phyloP scores from a whole-genome alignment of 2,329 filamentous ascomycete genomes.

The Sporothrix phasma region DNA sequence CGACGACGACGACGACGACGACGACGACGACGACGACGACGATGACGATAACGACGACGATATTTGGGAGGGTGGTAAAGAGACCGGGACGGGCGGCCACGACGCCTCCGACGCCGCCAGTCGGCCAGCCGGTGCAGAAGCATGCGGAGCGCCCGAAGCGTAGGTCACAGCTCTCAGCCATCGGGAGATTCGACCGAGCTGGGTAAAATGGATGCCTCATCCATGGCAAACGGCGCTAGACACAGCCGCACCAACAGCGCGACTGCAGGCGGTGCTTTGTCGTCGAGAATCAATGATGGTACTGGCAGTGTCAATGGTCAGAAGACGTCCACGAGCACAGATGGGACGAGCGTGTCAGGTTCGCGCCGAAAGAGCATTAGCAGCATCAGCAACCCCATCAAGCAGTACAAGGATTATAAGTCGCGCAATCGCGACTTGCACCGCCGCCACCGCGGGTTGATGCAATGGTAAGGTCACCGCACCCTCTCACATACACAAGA shows the following conservation, averaged over 20 bases:
- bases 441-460: conserved; percentile 76
- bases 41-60: neutral
- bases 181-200: neutral
- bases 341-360: conserved; percentile 19
- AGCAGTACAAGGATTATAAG: conserved; percentile 53
- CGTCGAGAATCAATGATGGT: neutral
- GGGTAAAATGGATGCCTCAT: neutral
- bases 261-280: neutral
- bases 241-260: neutral
- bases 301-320: neutral
- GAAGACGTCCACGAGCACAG: neutral
- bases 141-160: neutral
- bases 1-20: neutral
- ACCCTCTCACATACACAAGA: neutral
- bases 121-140: neutral
- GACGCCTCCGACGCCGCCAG: neutral
- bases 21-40: conserved; percentile 8
- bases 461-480: conserved; percentile 61
- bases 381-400: conserved; percentile 42
- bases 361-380: conserved; percentile 25
- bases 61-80: neutral
- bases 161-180: neutral
- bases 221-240: neutral
- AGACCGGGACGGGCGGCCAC: neutral
- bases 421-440: conserved; percentile 64